phyloP scores from a whole-genome alignment of 805 yeast species.

The Candida gorgasii region DNA sequence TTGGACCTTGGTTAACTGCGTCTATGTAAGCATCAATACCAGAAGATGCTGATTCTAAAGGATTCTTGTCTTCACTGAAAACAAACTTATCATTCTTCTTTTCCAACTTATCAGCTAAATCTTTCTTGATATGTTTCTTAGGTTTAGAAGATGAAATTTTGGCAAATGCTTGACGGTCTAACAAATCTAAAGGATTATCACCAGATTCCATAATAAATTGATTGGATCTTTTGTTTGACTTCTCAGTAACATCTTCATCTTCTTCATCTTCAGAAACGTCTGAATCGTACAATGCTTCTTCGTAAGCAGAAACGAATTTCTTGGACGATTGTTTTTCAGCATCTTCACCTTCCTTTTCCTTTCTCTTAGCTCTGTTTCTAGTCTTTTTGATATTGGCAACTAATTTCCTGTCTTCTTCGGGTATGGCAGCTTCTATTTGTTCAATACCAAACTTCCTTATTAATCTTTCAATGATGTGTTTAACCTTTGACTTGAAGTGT shows the following conservation, averaged over 20 bases:
- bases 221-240: slow-evolving; percentile 37
- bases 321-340: slow-evolving; percentile 32
- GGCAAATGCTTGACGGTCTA: slow-evolving; percentile 81
- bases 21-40: slow-evolving; percentile 92
- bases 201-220: slow-evolving; percentile 78
- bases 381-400: slow-evolving; percentile 83
- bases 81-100: slow-evolving; percentile 69
- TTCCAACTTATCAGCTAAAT: slow-evolving; percentile 40
- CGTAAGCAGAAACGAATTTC: slow-evolving; percentile 82
- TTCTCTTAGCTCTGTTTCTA: slow-evolving; percentile 80
- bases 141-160: slow-evolving; percentile 90
- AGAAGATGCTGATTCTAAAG: slow-evolving; percentile 38
- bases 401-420: slow-evolving; percentile 85
- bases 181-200: slow-evolving; percentile 80
- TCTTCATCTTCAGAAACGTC: slow-evolving; percentile 59
- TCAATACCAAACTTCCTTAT: slow-evolving; percentile 91
- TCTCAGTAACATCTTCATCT: slow-evolving; percentile 40
- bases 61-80: slow-evolving; percentile 58
- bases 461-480: slow-evolving; percentile 89
- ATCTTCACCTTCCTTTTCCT: slow-evolving; percentile 45
- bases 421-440: slow-evolving; percentile 76
- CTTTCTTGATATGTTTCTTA: slow-evolving; percentile 50
- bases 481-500: slow-evolving; percentile 89
- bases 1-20: slow-evolving; percentile 90
- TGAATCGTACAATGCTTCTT: slow-evolving; percentile 83